phyloP scores from a whole-genome alignment of 2,329 filamentous ascomycete genomes.

The Stagonosporopsis chrysanthemi region DNA sequence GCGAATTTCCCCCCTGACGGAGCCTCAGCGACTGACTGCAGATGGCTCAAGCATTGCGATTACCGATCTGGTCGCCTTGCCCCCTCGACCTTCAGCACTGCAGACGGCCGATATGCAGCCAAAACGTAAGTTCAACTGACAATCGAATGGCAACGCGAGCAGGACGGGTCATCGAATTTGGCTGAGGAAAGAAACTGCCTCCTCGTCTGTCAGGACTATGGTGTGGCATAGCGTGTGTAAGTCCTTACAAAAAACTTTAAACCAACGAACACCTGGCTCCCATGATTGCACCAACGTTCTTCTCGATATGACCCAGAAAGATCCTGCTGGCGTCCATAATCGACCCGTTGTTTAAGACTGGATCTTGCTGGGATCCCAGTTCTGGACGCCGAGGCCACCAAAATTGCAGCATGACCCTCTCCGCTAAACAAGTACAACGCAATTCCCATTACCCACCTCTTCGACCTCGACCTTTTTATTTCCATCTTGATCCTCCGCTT shows the following conservation, averaged over 20 bases:
- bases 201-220: not conserved
- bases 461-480: not conserved
- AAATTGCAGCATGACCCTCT: not conserved
- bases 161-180: not conserved
- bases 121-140: not conserved
- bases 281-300: not conserved
- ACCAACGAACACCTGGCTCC: no score
- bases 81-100: not conserved
- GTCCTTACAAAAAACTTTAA: not conserved
- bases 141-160: no score
- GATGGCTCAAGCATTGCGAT: not conserved
- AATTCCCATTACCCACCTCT: constrained; percentile 3
- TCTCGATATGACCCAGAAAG: not conserved
- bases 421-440: not conserved
- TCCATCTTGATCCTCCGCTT: not conserved
- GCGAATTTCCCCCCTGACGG: constrained; percentile 1
- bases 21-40: not conserved
- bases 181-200: not conserved
- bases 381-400: not conserved
- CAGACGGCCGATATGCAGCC: not conserved
- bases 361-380: not conserved
- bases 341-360: not conserved
- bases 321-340: not conserved
- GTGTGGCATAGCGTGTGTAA: not conserved
- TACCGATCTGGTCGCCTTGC: not conserved